These are phyloP conservation scores for Helenozyma baotianmanensis DNA, from an alignment of 805 yeast species.

Conservation along the genomic window DNA sequence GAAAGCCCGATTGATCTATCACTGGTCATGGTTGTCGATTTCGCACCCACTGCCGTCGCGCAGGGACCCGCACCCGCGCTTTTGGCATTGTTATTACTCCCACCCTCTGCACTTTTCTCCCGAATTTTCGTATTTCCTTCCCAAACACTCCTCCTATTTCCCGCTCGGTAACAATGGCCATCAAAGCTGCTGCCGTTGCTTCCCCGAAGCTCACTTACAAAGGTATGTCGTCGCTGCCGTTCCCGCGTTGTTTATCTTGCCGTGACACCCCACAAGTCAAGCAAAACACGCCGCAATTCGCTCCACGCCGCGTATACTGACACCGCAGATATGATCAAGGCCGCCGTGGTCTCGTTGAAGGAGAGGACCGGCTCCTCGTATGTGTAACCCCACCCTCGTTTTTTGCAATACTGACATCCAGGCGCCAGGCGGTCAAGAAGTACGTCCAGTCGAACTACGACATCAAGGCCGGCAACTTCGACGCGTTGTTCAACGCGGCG, in stretches of 20 bases:
- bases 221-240: slow-evolving; percentile 9
- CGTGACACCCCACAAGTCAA: not conserved
- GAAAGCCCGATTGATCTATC: not conserved
- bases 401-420: slow-evolving; percentile 23
- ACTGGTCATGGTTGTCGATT: not conserved
- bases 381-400: no score
- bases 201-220: slow-evolving; percentile 12
- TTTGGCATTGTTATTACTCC: slow-evolving; percentile 1
- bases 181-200: slow-evolving; percentile 7
- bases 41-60: slow-evolving; percentile 3
- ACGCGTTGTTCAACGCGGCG: slow-evolving; percentile 70
- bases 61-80: slow-evolving; percentile 3
- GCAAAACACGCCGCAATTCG: not conserved
- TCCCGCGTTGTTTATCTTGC: not conserved
- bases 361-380: slow-evolving; percentile 78
- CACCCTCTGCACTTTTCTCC: slow-evolving; percentile 1
- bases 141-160: not conserved
- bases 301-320: slow-evolving; percentile 12
- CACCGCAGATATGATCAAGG: slow-evolving; percentile 53
- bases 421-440: slow-evolving; percentile 87
- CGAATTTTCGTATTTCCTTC: not conserved
- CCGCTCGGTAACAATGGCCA: not conserved
- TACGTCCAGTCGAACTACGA: slow-evolving; percentile 63
- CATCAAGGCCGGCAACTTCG: slow-evolving; percentile 61
- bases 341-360: slow-evolving; percentile 65